Evolutionary conservation across 768 basidiomycete genomes (phyloP), one percentile per base, ranked within the genome.

Genomic region (Tulasnella sp.): DNA sequence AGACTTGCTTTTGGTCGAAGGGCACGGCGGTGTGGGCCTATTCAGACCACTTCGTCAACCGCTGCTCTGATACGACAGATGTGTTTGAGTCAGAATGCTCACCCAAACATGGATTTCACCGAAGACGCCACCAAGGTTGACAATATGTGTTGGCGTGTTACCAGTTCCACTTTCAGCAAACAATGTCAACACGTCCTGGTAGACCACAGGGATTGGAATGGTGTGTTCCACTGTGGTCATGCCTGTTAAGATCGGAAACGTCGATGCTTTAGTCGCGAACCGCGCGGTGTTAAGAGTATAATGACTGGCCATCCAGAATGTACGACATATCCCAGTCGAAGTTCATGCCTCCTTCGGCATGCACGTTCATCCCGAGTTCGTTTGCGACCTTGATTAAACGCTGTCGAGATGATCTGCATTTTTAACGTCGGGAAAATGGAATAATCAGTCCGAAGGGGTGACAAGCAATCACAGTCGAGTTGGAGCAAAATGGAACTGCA

Each of bases 191-290:
- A 87, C 72, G 62, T 86, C 85, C 21, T 85, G 83, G 63, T 81
- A 86, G 2, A 87, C 72, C 9, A 69, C 69, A 1, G 85, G 78
- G 1, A 85, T 73, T 3, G 85, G 85, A 41, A 87, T 67, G 21
- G 83, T 73, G 63, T 87, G 84, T 67, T 87, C 85, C 9, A 87
- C 70, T 1, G 85, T 85, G 1, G 85, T 85, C 84, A 85, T 86
- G 17, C 84, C 84, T 85, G 5, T n/a, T n/a, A n/a, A n/a, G n/a
- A n/a, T n/a, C n/a, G 2, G 5, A n/a, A 49, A 15, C 22, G 25
- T 10, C 27, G 5, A 15, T 24, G 9, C 22, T 43, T 19, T 42
- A 41, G 38, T 38, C 38, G 21, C 17, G 62, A 12, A 3, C 22
- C 22, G 30, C 41, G 30, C 46, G 12, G 17, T 8, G 44, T 22